A percentile compares a stretch with the other conserved stretches of the same genome.
Evolutionary conservation across 495 filamentous ascomycete genomes (phyloP).

Genomic region (Penicillium diatomitis): DNA sequence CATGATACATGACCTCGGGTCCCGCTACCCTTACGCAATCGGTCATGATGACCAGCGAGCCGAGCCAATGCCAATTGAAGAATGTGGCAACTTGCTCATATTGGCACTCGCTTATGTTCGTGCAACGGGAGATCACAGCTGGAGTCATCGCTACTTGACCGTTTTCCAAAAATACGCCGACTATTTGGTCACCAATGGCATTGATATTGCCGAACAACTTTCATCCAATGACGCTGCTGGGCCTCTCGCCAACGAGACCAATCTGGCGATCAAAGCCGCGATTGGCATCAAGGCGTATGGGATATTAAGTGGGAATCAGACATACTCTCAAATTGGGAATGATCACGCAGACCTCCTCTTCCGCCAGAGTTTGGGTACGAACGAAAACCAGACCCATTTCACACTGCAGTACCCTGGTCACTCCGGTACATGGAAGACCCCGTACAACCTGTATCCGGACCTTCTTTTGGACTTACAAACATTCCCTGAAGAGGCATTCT

Average conservation of each 20-base stretch:
- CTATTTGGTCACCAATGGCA: conserved; percentile 40
- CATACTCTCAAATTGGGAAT: conserved; percentile 33
- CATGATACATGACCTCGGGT: conserved; percentile 38
- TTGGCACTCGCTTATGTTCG: conserved; percentile 33
- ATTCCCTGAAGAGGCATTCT: conserved; percentile 28
- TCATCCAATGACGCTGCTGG: conserved; percentile 48
- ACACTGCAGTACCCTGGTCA: conserved; percentile 30
- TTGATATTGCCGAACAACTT: conserved; percentile 41
- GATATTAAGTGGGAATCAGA: conserved; percentile 22
- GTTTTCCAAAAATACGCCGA: conserved; percentile 39
- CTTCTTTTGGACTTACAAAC: conserved; percentile 32
- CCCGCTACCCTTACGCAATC: conserved; percentile 39
- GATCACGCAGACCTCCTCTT: conserved; percentile 34
- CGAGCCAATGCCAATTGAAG: conserved; percentile 41
- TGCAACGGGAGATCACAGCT: conserved; percentile 32
- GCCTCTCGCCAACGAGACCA: conserved; percentile 43
- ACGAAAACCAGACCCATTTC: conserved; percentile 34
- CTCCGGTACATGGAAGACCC: conserved; percentile 30
- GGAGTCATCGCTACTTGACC: conserved; percentile 22
- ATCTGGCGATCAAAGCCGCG: conserved; percentile 48
- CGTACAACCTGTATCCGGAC: conserved; percentile 40
- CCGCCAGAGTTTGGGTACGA: conserved; percentile 25
- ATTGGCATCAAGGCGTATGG: conserved; percentile 45
- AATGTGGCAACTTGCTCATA: conserved; percentile 38
- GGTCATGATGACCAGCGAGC: conserved; percentile 38